Conservation (phyloP, 2,329 filamentous ascomycete species). For the Aplosporella prunicola region DNA sequence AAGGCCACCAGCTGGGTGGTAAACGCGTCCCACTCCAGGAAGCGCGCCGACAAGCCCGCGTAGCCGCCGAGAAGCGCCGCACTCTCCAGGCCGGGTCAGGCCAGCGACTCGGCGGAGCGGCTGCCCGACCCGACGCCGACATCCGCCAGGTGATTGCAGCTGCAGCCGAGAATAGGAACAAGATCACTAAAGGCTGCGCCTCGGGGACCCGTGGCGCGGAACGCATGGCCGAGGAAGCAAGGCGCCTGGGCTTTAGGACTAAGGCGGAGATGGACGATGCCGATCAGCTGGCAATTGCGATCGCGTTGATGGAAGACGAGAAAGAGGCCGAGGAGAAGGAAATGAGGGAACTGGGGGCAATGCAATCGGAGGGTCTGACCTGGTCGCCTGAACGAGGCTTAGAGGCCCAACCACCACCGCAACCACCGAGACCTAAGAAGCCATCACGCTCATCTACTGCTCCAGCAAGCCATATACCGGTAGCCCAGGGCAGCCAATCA, state of each 20-base stretch:
- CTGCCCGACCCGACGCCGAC: slow-evolving; percentile 50
- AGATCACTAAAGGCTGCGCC: slow-evolving; percentile 63
- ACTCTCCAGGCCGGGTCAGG: slow-evolving; percentile 53
- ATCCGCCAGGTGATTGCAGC: slow-evolving; percentile 63
- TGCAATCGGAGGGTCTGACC: slow-evolving; percentile 24
- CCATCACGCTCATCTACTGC: slow-evolving; percentile 11
- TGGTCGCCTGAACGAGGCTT: slow-evolving; percentile 29
- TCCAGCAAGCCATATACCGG: no score
- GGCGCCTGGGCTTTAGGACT: slow-evolving; percentile 64
- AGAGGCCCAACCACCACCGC: slow-evolving; percentile 16
- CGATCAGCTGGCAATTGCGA: slow-evolving; percentile 76
- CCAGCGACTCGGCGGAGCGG: slow-evolving; percentile 59
- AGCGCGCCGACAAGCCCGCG: slow-evolving; percentile 62
- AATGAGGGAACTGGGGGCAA: slow-evolving; percentile 39
- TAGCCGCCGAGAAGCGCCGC: slow-evolving; percentile 62
- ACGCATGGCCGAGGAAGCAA: slow-evolving; percentile 57
- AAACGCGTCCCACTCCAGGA: slow-evolving; percentile 56
- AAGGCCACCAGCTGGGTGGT: slow-evolving; percentile 66
- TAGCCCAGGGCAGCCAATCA: slow-evolving; percentile 3
- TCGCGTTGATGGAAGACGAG: slow-evolving; percentile 77
- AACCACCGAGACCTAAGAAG: slow-evolving; percentile 1
- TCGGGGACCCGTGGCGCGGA: slow-evolving; percentile 57
- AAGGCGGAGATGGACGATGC: slow-evolving; percentile 81
- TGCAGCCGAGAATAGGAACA: slow-evolving; percentile 57
- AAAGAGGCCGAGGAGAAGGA: slow-evolving; percentile 54